Percentiles rank a stretch among this genome's conserved stretches.
Evolutionary conservation across 1,139 yeast genomes (phyloP).

Genomic region (Williopsis jadinii): DNA sequence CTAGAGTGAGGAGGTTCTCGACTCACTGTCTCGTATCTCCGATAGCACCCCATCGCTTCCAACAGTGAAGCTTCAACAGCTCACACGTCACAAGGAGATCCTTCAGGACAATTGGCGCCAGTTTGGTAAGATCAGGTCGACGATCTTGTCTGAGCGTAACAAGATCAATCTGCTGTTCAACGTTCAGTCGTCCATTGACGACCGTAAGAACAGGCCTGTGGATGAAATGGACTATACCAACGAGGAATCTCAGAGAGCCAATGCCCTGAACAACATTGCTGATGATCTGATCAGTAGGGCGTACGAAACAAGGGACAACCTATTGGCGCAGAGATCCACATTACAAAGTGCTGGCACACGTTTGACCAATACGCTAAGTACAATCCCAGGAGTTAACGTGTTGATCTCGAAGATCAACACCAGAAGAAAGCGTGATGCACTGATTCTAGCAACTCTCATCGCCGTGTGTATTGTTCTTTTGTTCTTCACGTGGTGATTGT

Average conservation of each 20-base stretch:
- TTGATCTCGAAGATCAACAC: slow-evolving; percentile 78
- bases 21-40: slow-evolving; percentile 33
- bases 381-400: slow-evolving; percentile 78
- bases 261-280: slow-evolving; percentile 66
- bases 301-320: slow-evolving; percentile 81
- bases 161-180: slow-evolving; percentile 65
- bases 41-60: slow-evolving; percentile 57
- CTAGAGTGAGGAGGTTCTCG: slow-evolving; percentile 34
- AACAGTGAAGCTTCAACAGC: slow-evolving; percentile 72
- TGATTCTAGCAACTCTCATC: slow-evolving; percentile 73
- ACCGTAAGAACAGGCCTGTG: slow-evolving; percentile 25
- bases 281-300: slow-evolving; percentile 80
- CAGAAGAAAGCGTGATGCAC: slow-evolving; percentile 79
- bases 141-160: slow-evolving; percentile 69
- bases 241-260: slow-evolving; percentile 70
- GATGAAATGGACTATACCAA: slow-evolving; percentile 63
- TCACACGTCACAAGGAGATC: slow-evolving; percentile 75
- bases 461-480: slow-evolving; percentile 66
- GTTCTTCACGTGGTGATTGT: slow-evolving; percentile 35
- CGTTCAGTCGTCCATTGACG: slow-evolving; percentile 66
- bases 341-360: slow-evolving; percentile 60
- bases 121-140: slow-evolving; percentile 48
- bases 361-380: slow-evolving; percentile 52
- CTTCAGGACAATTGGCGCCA: slow-evolving; percentile 64
- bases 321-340: slow-evolving; percentile 60